A percentile compares a stretch with the other conserved stretches of the same genome.
Conservation (phyloP, 2,329 filamentous ascomycete genomes). For the Cladosporium sp. region DNA sequence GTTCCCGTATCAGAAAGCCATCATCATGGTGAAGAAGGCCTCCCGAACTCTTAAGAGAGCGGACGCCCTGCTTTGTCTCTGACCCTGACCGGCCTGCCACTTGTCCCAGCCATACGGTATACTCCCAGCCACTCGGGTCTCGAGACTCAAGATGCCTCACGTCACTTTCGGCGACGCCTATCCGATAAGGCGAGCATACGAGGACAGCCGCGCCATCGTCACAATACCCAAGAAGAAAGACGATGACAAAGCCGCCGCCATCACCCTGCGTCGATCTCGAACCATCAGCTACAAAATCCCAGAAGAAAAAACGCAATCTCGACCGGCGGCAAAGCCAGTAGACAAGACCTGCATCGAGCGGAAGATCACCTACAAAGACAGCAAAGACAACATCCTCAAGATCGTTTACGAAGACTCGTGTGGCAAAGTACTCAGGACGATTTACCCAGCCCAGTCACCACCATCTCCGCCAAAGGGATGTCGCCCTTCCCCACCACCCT, state of each 20-base stretch:
- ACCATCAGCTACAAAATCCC: constrained; percentile 12
- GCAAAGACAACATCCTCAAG: constrained; percentile 5
- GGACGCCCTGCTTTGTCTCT: neutral
- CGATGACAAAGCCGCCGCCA: neutral
- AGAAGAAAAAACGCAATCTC: neutral
- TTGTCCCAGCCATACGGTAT: neutral
- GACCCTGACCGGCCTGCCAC: neutral
- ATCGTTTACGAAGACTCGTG: constrained; percentile 13
- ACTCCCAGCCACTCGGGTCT: neutral
- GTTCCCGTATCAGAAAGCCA: neutral
- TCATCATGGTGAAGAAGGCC: neutral
- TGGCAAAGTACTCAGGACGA: constrained; percentile 6
- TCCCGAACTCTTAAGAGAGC: neutral
- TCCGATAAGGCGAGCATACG: neutral
- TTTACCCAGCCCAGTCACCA: neutral
- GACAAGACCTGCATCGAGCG: constrained; percentile 1
- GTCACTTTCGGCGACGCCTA: neutral
- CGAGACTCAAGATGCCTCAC: constrained; percentile 9
- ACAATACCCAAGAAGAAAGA: neutral
- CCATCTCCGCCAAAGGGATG: neutral
- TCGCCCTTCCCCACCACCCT: neutral
- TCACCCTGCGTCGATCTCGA: neutral
- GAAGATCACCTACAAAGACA: constrained; percentile 8
- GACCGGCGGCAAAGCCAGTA: neutral
- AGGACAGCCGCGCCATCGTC: neutral